A percentile compares a stretch with the other conserved stretches of the same genome.
phyloP scores from a whole-genome alignment of 2,329 filamentous ascomycete species.

The Penicillium sclerotigenum region DNA sequence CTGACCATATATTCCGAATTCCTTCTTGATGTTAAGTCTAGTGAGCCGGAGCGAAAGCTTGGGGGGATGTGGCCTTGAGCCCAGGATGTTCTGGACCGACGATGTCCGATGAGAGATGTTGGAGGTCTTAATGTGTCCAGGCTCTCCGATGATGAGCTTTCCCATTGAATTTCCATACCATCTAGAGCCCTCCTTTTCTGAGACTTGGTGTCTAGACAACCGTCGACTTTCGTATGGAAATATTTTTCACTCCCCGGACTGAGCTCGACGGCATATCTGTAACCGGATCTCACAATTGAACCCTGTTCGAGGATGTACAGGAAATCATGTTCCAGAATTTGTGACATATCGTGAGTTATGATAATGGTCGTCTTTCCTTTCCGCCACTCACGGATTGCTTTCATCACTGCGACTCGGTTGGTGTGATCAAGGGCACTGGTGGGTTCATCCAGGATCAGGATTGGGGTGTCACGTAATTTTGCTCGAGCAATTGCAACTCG shows the following conservation, averaged over 20 bases:
- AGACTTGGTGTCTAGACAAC: neutral
- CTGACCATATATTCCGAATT: neutral
- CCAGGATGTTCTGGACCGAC: constrained; percentile 6
- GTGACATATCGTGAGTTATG: constrained; percentile 83
- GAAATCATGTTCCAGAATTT: constrained; percentile 70
- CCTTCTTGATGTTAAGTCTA: neutral
- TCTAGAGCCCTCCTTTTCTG: neutral
- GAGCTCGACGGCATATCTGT: constrained; percentile 53
- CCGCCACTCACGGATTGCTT: constrained; percentile 74
- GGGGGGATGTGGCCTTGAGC: constrained; percentile 15
- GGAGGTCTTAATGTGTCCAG: neutral
- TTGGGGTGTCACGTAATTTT: constrained; percentile 68
- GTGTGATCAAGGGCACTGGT: constrained; percentile 81
- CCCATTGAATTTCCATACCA: neutral
- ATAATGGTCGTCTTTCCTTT: constrained; percentile 81
- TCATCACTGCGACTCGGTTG: constrained; percentile 66
- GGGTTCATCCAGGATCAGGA: constrained; percentile 84
- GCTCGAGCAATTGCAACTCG: constrained; percentile 77
- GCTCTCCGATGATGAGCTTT: neutral
- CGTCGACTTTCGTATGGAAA: constrained; percentile 6
- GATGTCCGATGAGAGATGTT: constrained; percentile 1
- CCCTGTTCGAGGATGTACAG: constrained; percentile 76
- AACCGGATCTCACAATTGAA: constrained; percentile 65
- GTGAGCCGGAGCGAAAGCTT: constrained; percentile 10
- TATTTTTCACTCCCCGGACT: constrained; percentile 30